Evolutionary conservation across 2,329 filamentous ascomycete species (phyloP), one percentile per base, ranked within the genome.

Genomic region (Thelonectria discophora): DNA sequence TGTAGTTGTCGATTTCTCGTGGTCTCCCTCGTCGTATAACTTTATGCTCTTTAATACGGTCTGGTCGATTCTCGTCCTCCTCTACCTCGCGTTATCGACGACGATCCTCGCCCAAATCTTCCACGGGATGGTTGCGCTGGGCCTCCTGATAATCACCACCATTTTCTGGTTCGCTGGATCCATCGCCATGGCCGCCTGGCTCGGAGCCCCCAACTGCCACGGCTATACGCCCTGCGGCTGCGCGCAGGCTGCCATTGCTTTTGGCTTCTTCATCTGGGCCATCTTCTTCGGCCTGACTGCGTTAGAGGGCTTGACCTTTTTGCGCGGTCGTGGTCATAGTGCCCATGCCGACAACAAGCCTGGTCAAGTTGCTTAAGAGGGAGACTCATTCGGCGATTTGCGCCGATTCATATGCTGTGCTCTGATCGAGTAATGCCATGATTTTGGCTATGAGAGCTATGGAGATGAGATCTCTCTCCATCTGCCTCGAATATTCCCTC

Each of bases 91-190:
- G 69, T 64, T 94, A 51, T 81, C 88, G 3, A 91, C 91, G 1
- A 79, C 85, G 45, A 88, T 88, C 77, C 80, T 88, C 69, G 81
- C 85, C 3, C 79, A 80, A 21, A 70, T 87, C 11, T 88, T 88
- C 69, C 87, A 92, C 75, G 85, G 83, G 54, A 86, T 87, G 52
- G 86, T 83, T 46, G 85, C 93, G 15, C 80, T 94, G 17, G 88
- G 72, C 1, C 81, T 92, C 32, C 91, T 96, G 72, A 81, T 81
- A 48, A 67, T 95, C 21, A 95, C 92, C 10, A 89, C 90, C 79
- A 82, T 96, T 58, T 96, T 96, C 81, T 97, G 93, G 93, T 95
- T 97, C 73, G 89, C 90, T 1, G 93, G 92, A 7, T 90, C 93
- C 70, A 88, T 96, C 67, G 92, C 92, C 0, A 77, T 94, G 11